Evolutionary conservation across 345 rosid species (phyloP), one percentile per base, ranked within the genome.

Genomic region (Jatropha curcas): DNA sequence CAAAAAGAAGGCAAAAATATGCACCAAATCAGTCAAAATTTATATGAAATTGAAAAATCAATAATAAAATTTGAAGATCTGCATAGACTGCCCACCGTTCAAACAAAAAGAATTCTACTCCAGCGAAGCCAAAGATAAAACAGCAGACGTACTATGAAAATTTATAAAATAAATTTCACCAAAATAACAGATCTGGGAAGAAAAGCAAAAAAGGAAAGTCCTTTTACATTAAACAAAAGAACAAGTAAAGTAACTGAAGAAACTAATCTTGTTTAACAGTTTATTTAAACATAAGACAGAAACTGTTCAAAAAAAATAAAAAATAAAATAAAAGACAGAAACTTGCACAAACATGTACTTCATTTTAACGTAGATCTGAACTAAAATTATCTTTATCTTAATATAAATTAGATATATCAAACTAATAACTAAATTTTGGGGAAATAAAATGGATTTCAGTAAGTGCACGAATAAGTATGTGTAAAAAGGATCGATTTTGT

Each of bases 141-240:
- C 45, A 41, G 45, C 13, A 41, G 11, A 41, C 45, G 11, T 3
- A 7, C 41, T 34, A 37, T 17, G 4, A 41, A 48, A 43, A 48
- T 2, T 35, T 17, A 31, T 39, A 17, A 5, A 31, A 24, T 30
- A 53, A 58, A 28, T 16, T n/a, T n/a, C 4, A 31, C n/a, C 22
- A 24, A 41, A 45, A 68, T 19, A 27, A 48, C 53, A 76, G 77
- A 84, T 81, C 82, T 76, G 71, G 51, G 5, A 39, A 34, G n/a
- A n/a, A n/a, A n/a, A n/a, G n/a, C 16, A 27, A 57, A n/a, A 34
- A 4, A 16, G 7, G 5, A 48, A 48, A 3, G 0, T 48, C 19
- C 20, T 0, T 46, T 46, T 46, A 12, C 16, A n/a, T 4, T n/a
- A 39, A 22, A 37, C 11, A 20, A 35, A 24, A 53, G 4, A 34